Conservation (phyloP, 176 grass and related monocot species). For the Raddia distichophylla region DNA sequence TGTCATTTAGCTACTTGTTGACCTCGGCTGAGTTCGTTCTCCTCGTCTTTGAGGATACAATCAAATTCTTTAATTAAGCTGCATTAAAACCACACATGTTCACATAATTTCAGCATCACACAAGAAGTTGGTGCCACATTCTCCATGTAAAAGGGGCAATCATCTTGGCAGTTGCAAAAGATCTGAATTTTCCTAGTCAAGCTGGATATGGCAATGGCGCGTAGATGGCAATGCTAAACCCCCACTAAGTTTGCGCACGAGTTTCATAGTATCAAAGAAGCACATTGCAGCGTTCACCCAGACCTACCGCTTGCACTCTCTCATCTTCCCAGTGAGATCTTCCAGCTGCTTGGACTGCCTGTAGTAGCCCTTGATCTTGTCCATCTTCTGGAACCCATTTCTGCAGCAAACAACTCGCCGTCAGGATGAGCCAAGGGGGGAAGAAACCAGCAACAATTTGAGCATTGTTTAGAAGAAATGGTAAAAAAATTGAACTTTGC, state of each 20-base stretch:
- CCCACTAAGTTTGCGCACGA: neutral
- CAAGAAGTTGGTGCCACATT: neutral
- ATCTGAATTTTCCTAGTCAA: constrained; percentile 9
- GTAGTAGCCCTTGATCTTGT: constrained; percentile 93
- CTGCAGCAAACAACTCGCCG: constrained; percentile 50
- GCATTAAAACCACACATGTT: constrained; percentile 1
- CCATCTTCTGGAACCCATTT: constrained; percentile 97
- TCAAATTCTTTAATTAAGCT: constrained; percentile 95
- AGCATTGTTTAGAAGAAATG: neutral
- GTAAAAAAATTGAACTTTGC: neutral
- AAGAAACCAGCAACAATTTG: neutral
- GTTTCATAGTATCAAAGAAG: neutral
- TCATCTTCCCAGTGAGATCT: constrained; percentile 95
- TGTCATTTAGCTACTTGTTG: constrained; percentile 93
- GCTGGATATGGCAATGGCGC: neutral
- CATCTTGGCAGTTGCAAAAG: neutral
- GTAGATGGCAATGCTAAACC: neutral
- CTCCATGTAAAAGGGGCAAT: neutral
- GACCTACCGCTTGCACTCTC: constrained; percentile 87
- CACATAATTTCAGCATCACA: neutral
- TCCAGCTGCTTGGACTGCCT: constrained; percentile 94
- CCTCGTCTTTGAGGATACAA: constrained; percentile 78
- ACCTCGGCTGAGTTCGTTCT: constrained; percentile 70
- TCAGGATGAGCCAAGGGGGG: neutral
- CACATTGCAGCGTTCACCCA: neutral